Base-by-base conservation (phyloP, 2,329 filamentous ascomycete species). In the Orbilia javanica region DNA sequence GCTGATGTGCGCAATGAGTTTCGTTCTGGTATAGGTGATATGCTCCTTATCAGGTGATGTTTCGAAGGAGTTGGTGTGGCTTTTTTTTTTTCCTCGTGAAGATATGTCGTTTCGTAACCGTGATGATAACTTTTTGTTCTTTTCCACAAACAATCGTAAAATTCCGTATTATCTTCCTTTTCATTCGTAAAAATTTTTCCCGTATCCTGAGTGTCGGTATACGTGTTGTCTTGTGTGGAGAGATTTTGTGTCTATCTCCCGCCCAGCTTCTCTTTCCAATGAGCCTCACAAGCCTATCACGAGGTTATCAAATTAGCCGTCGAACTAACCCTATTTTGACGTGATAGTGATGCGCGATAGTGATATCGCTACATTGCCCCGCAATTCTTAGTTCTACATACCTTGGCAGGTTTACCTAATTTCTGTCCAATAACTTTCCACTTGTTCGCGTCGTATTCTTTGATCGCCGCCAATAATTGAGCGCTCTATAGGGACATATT, bases 341-440 rank as follows among this genome's bases (percentile, higher is more conserved):
- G 79, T 74, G 62, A 60, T 65, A 67, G 46, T 77, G 66, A 46
- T 65, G 18, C 36, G 50, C 62, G 50, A 70, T 79, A 77, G 57
- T 27, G 27, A 29, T 66, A 66, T 73, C 62, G 52, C 73, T 60
- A 69, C 78, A 68, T 50, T 29, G 50, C 77, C 62, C 80, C 39
- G 62, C 44, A 71, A 50, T 53, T 55, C 31, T 42, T 31, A 44
- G 25, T 44, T 36, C 63, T 22, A 83, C 85, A 79, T 84, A 93
- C 92, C 90, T 99, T 99, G 81, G 96, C 96, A 60, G 96, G 96
- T 86, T 99, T 99, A 83, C 94, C 94, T 81, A 99, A 93, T 85
- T 98, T 98, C 84, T 93, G 91, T 39, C 96, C 96, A 83, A 98
- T 98, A 27, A 91, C 90, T 86, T 98, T 98, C 96, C 96, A 99